These are phyloP conservation scores for Fusarium gaditjirri DNA, from an alignment of 2,329 filamentous ascomycete genomes.

Conservation along the genomic window DNA sequence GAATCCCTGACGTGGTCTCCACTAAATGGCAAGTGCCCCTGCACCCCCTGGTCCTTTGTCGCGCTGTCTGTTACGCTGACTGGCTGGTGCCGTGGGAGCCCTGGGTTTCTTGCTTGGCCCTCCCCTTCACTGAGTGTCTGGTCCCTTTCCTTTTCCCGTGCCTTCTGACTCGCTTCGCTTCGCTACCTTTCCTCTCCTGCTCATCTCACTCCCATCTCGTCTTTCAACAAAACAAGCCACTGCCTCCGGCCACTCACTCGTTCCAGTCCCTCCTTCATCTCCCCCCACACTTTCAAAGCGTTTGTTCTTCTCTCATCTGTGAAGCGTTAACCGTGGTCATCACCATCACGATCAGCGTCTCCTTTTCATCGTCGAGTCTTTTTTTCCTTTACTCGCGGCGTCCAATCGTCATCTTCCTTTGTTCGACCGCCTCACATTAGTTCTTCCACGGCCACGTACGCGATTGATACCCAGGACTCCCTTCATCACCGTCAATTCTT, in stretches of 20 bases:
- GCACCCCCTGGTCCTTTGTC: conserved; percentile 30
- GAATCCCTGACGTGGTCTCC: conserved; percentile 20
- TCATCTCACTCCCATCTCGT: conserved; percentile 46
- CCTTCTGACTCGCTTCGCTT: conserved; percentile 42
- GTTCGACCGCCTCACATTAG: conserved; percentile 26
- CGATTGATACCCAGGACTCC: background rate
- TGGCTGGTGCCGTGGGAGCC: conserved; percentile 22
- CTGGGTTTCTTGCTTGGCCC: conserved; percentile 15
- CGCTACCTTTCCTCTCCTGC: conserved; percentile 36
- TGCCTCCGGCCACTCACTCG: conserved; percentile 51
- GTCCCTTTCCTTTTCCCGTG: conserved; percentile 39
- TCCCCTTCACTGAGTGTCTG: conserved; percentile 31
- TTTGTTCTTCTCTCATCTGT: conserved; percentile 35
- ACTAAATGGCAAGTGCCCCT: conserved; percentile 19
- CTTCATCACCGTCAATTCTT: background rate
- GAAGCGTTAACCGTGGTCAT: conserved; percentile 36
- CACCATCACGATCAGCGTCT: conserved; percentile 32
- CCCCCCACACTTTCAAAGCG: conserved; percentile 44
- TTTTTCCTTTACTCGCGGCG: conserved; percentile 25
- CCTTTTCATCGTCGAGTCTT: conserved; percentile 32
- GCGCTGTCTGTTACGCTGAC: conserved; percentile 18
- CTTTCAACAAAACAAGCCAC: conserved; percentile 56
- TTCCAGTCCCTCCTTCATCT: conserved; percentile 55
- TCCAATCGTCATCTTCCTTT: conserved; percentile 29
- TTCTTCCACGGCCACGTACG: conserved; percentile 18